Base-by-base conservation (phyloP, 148 eudicot species). In the Nepenthes gracilis region DNA sequence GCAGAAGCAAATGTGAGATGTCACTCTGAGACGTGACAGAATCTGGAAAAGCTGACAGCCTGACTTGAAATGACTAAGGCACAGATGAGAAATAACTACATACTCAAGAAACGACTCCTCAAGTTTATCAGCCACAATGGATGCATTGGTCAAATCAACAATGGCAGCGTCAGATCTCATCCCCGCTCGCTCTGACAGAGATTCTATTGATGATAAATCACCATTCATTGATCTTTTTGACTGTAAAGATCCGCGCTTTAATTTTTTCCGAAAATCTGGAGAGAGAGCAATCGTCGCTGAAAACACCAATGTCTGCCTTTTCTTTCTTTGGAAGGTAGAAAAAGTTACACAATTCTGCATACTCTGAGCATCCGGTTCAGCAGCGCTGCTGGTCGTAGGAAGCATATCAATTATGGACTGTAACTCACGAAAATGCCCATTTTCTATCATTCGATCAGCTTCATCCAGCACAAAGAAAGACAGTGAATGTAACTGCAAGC, bases 391-490 rank as follows among this genome's bases (percentile, higher is more conserved):
- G 54, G 45, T 49, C 77, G 64, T 65, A 9, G 98, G 98, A 73
- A 93, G 94, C 91, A 86, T 74, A 72, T 93, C 98, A 60, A 93
- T 88, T 68, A 93, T 88, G 60, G 87, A 86, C 69, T 93, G 98
- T 61, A 93, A 76, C 77, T 93, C 98, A 33, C 68, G 94, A 72
- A 93, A 93, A 74, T 93, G 98, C 33, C 98, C 98, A 71, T 69
- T 77, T 77, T 93, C 96, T 53, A 93, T 84, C 98, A 93, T 93
- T 33, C 98, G 91, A 76, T 93, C 98, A 36, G 98, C 98, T 77
- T 93, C 98, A 70, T 93, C 98, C 77, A 93, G 85, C 63, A 88
- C 95, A 79, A 93, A 93, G 74, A 93, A 93, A 65, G 98, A 93
- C 57, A 93, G 58, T 32, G 86, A 88, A 80, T 88, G 96, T 70